phyloP scores from a whole-genome alignment of 805 yeast species.

The Starmerella scarabaei region DNA sequence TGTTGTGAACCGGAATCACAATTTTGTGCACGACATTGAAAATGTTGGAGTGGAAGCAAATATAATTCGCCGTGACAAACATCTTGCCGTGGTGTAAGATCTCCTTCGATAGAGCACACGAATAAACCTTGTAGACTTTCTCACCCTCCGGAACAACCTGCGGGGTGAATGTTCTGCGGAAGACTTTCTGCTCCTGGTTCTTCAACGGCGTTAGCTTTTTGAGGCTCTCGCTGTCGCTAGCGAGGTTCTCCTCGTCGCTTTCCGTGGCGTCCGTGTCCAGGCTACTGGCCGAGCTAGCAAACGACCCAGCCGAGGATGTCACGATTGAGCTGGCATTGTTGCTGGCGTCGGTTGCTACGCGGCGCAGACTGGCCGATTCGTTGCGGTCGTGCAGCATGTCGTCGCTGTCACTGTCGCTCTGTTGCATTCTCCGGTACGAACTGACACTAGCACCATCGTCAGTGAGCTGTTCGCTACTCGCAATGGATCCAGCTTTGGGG shows the following conservation, averaged over 20 bases:
- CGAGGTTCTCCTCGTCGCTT: slow-evolving; percentile 2
- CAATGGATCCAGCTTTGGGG: background rate
- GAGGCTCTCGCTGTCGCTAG: slow-evolving; percentile 4
- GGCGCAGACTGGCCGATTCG: too few species aligned
- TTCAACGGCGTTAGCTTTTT: slow-evolving; percentile 33
- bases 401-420: background rate
- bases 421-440: background rate
- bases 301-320: too few species aligned
- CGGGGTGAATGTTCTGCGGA: slow-evolving; percentile 50
- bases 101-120: slow-evolving; percentile 81
- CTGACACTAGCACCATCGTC: background rate
- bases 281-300: too few species aligned
- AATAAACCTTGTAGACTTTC: slow-evolving; percentile 31
- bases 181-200: slow-evolving; percentile 53
- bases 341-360: too few species aligned
- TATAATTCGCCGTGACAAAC: slow-evolving; percentile 60
- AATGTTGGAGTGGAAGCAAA: slow-evolving; percentile 78
- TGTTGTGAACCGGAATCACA: slow-evolving; percentile 57
- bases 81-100: slow-evolving; percentile 77
- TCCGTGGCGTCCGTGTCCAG: slow-evolving; percentile 4
- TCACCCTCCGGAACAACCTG: slow-evolving; percentile 8
- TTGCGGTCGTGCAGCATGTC: too few species aligned
- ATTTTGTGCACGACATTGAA: slow-evolving; percentile 85
- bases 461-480: too few species aligned
- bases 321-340: too few species aligned